Base-by-base conservation (phyloP, 306 rosid species). In the Begonia masoniana region DNA sequence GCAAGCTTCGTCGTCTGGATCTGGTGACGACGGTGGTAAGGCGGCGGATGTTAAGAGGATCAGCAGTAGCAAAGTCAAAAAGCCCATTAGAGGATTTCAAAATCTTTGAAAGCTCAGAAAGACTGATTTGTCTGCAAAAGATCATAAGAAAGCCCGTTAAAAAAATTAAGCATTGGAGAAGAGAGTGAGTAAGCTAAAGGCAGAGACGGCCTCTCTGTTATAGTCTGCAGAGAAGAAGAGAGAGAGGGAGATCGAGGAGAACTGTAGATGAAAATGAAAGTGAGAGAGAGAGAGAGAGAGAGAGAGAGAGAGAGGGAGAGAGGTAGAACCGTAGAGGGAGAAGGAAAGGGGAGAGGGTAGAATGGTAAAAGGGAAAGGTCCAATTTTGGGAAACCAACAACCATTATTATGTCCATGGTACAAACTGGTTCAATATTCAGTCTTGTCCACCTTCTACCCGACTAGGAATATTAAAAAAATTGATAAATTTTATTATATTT, bases 1-100 rank as follows among this genome's bases (percentile, higher is more conserved):
- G 19, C 99, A 91, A 0, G 79, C 71, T 55, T 86, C 84, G 71
- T 91, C 99, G 71, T 76, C 81, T 12, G 96, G 96, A 83, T 91
- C 99, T 70, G 99, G 77, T 41, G 60, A 54, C 24, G 47, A 55
- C 0, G 55, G 61, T 9, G 79, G 62, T 10, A 80, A 57, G 23
- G 48, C 63, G 23, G 70, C 65, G 69, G 36, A 61, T 41, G 62
- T 55, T 43, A 67, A 14, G 2, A 65, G 36, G 21, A 61, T 53
- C 36, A 63, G 16, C 43, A 78, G n/a, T n/a, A 78, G 5, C 39
- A 71, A 45, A 23, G 23, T 59, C 77, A 66, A 71, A 15, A 46
- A 68, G 62, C 72, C 81, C 83, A 76, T 78, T 61, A 41, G 55
- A 41, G 48, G 62, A 51, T 36, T 10, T 45, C 49, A 45, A 45